These are phyloP conservation scores for Pseudogymnoascus sp. DNA, from an alignment of 2,329 filamentous ascomycete genomes.

Conservation along the genomic window DNA sequence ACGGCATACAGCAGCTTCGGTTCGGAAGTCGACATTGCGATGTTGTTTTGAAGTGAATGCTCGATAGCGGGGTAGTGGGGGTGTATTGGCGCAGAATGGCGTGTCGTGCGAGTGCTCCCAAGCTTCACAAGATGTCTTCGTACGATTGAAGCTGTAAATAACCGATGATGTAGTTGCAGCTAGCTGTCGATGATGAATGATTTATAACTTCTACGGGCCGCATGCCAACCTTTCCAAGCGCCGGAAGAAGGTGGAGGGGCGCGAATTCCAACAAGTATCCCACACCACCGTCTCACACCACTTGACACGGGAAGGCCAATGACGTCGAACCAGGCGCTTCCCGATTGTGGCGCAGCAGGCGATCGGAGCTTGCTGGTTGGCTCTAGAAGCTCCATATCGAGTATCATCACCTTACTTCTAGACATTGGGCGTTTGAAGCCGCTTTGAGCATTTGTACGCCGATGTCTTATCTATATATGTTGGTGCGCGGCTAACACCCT, in stretches of 20 bases:
- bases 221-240: constrained; percentile 1
- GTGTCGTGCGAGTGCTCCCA: neutral
- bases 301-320: constrained; percentile 1
- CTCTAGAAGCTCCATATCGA: neutral
- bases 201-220: neutral
- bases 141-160: neutral
- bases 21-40: constrained; percentile 29
- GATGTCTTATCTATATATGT: neutral
- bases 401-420: neutral
- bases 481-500: constrained; percentile 4
- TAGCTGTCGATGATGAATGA: neutral
- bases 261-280: neutral
- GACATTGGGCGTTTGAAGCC: neutral
- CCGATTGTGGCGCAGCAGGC: constrained; percentile 8
- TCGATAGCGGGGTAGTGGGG: constrained; percentile 9
- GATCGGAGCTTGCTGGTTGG: constrained; percentile 5
- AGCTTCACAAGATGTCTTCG: constrained; percentile 2
- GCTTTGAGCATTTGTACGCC: neutral
- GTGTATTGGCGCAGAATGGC: neutral
- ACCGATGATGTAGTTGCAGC: neutral
- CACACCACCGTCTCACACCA: constrained; percentile 7
- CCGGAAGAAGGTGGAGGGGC: neutral
- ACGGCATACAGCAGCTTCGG: constrained; percentile 63
- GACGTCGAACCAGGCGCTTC: constrained; percentile 5
- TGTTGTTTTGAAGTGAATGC: neutral